Evolutionary conservation across 352 stramenopile species (phyloP), one percentile per base, ranked within the genome.

Genomic region (Globisporangium alternatum): DNA sequence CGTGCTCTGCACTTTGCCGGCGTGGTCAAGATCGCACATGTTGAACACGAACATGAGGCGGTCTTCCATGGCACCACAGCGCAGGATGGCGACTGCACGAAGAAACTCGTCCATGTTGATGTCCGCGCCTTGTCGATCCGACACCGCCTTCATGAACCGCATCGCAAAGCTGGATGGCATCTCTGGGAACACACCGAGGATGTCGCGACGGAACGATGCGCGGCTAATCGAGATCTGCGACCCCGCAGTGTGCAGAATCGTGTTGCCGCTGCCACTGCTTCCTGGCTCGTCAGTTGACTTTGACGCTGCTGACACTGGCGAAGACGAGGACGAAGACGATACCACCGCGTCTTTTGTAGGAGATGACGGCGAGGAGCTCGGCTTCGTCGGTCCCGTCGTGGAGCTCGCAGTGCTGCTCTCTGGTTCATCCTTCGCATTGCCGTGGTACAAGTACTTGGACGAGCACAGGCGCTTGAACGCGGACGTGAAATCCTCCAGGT

Each of bases 41-140:
- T 92, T 82, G 70, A 92, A 96, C 43, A 88, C 82, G 31, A 95
- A 94, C 10, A 77, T 71, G 41, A 95, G 75, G 45, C 89, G 78
- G 67, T 96, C 88, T 1, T 90, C 83, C 45, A 91, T 72, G 1
- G 79, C 86, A 3, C 88, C 88, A 37, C 83, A 86, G 21, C 78
- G 71, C 55, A 95, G 67, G 54, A 96, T 91, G 9, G 86, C 88
- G 19, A 95, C 76, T 1, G 86, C 81, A 15, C 84, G 86, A 19
- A 96, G 55, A 52, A 96, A 95, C 62, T 96, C 88, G 60, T 96
- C 88, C 86, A 96, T 93, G 47, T 91, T 92, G 66, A 96, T 92
- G 64, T 96, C 88, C 0, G 83, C 78, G 21, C 83, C 80, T 68
- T 93, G 84, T 8, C 85, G 87, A 41, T 96, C 88, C 0, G 82